Conservation (phyloP, 345 rosid species). For the Acer saccharum region DNA sequence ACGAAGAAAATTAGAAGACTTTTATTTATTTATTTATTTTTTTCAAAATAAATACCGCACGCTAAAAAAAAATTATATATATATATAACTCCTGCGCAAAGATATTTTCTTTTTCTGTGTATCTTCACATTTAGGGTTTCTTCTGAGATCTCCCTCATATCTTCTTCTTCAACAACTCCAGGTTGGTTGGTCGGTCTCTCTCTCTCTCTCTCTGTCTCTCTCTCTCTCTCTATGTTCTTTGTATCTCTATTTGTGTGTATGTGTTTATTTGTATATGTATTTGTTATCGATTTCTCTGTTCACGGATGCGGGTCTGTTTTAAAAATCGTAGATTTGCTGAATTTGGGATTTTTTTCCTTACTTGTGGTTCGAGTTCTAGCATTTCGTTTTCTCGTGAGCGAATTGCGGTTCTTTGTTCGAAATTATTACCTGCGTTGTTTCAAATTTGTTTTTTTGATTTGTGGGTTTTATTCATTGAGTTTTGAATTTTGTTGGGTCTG, state of each 20-base stretch:
- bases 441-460: conserved; percentile 1
- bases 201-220: background rate
- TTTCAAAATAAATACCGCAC: background rate
- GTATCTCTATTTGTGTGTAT: background rate
- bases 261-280: background rate
- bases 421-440: conserved; percentile 4
- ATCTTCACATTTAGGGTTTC: background rate
- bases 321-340: background rate
- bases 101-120: background rate
- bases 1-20: background rate
- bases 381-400: background rate
- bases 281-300: background rate
- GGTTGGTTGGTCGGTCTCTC: background rate
- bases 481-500: background rate
- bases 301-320: background rate
- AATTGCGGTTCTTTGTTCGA: background rate
- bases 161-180: background rate
- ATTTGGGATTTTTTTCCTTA: background rate
- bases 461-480: background rate
- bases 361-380: conserved; percentile 9
- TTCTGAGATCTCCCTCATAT: background rate
- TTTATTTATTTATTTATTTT: background rate
- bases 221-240: background rate
- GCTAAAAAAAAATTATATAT: background rate
- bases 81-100: background rate